A percentile compares a stretch with the other conserved stretches of the same genome.
phyloP scores from a whole-genome alignment of 306 rosid species.

The Adenanthera pavonina region DNA sequence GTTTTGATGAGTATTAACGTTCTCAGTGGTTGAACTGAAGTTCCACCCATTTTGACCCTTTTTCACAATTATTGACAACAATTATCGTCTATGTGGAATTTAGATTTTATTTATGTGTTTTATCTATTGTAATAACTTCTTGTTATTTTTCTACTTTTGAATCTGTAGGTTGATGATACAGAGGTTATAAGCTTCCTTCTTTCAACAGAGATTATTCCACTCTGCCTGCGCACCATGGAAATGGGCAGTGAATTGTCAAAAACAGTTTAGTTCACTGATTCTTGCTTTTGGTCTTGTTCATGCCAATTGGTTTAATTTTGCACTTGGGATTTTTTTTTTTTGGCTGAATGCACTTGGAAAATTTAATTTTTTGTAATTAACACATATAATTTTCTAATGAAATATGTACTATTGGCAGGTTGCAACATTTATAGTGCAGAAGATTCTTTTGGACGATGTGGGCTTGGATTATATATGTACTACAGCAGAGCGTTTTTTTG shows the following conservation, averaged over 20 bases:
- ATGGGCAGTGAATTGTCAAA: conserved; percentile 97
- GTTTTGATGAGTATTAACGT: conserved; percentile 16
- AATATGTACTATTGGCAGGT: conserved; percentile 58
- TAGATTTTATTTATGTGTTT: background rate
- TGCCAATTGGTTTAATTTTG: conserved; percentile 4
- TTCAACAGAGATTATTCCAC: conserved; percentile 90
- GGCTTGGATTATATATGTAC: conserved; percentile 96
- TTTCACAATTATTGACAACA: background rate
- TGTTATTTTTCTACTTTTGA: conserved; percentile 10
- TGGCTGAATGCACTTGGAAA: background rate
- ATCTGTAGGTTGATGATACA: conserved; percentile 86
- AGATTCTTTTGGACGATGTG: conserved; percentile 87
- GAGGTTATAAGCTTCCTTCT: conserved; percentile 93
- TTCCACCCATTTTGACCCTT: background rate
- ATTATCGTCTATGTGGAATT: background rate
- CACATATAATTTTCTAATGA: conserved; percentile 43
- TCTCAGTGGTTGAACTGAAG: background rate
- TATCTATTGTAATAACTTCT: conserved; percentile 15
- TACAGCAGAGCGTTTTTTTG: conserved; percentile 92
- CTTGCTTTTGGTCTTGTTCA: conserved; percentile 23
- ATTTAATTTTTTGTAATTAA: conserved; percentile 19
- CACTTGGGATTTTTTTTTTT: background rate
- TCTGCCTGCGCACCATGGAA: conserved; percentile 97
- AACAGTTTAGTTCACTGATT: conserved; percentile 76
- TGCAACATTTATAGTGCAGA: conserved; percentile 90